These are phyloP conservation scores for Perkinsus olseni DNA, from an alignment of 169 alveolate genomes.

Conservation along the genomic window DNA sequence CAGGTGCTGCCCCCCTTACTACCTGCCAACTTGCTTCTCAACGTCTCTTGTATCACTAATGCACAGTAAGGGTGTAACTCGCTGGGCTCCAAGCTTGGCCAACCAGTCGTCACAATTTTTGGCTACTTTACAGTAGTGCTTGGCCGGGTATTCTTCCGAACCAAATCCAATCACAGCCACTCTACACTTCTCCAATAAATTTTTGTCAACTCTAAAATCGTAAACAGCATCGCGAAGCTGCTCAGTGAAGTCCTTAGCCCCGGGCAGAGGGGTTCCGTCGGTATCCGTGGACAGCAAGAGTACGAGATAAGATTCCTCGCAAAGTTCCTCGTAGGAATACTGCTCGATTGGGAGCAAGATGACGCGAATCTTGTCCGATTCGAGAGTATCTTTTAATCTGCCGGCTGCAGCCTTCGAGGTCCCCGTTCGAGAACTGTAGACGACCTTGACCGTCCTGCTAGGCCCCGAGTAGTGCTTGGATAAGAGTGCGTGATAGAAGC, in stretches of 20 bases:
- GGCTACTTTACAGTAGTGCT: background rate
- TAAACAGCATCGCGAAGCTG: background rate
- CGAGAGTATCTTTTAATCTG: background rate
- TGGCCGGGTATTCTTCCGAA: background rate
- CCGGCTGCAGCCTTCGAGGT: background rate
- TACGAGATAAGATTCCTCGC: background rate
- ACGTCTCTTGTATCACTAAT: background rate
- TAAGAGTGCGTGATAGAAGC: background rate
- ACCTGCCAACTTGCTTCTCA: background rate
- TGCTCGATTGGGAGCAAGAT: background rate
- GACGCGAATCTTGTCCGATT: background rate
- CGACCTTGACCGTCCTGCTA: background rate
- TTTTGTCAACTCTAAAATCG: background rate
- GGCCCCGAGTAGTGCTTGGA: background rate
- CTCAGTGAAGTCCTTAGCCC: background rate
- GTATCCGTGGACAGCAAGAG: background rate
- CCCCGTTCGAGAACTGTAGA: background rate
- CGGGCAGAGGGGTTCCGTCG: background rate
- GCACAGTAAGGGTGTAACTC: background rate
- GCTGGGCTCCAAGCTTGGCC: background rate
- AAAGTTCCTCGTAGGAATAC: background rate
- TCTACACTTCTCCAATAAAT: background rate
- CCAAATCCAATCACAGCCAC: background rate
- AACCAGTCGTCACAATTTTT: background rate
- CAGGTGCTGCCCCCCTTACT: background rate